A percentile compares a stretch with the other conserved stretches of the same genome.
Evolutionary conservation across 2,329 filamentous ascomycete genomes (phyloP).

Genomic region (Colletotrichum tofieldiae): DNA sequence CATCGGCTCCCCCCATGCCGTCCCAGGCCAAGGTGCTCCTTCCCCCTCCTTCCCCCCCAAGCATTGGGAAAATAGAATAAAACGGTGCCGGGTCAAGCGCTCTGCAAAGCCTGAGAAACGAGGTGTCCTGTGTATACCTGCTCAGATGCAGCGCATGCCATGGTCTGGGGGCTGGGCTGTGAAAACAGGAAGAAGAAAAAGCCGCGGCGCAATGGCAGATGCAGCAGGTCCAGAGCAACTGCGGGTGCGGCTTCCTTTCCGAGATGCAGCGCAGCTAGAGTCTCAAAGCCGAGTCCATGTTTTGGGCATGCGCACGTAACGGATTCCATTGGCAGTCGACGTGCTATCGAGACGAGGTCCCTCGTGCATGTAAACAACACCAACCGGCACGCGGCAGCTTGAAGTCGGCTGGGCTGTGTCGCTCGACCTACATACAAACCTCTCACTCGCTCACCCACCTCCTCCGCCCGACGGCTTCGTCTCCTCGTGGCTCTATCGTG

Average conservation of each 20-base stretch:
- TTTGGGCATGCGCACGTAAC: constrained; percentile 9
- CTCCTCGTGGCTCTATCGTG: not conserved
- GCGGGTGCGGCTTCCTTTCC: constrained; percentile 39
- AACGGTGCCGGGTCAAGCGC: constrained; percentile 44
- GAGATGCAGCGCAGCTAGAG: constrained; percentile 4
- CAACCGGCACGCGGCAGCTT: not conserved
- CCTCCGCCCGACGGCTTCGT: not conserved
- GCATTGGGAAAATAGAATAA: constrained; percentile 15
- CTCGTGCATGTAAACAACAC: not conserved
- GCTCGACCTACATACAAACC: constrained; percentile 7
- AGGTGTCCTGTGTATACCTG: not conserved
- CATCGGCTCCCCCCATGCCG: not conserved
- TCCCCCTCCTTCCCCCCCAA: constrained; percentile 35
- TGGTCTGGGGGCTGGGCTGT: not conserved
- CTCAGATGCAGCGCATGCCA: constrained; percentile 6
- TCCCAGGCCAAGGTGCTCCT: constrained; percentile 13
- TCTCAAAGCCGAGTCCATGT: constrained; percentile 1
- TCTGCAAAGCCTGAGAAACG: constrained; percentile 15
- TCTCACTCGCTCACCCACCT: not conserved
- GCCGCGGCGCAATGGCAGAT: constrained; percentile 2
- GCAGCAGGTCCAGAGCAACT: constrained; percentile 15
- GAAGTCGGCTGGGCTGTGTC: constrained; percentile 16
- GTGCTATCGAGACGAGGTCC: not conserved
- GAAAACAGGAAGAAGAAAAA: constrained; percentile 3
- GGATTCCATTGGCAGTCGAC: not conserved